Evolutionary conservation across 2,329 filamentous ascomycete species (phyloP).

Genomic region (Periconia macrospinosa): DNA sequence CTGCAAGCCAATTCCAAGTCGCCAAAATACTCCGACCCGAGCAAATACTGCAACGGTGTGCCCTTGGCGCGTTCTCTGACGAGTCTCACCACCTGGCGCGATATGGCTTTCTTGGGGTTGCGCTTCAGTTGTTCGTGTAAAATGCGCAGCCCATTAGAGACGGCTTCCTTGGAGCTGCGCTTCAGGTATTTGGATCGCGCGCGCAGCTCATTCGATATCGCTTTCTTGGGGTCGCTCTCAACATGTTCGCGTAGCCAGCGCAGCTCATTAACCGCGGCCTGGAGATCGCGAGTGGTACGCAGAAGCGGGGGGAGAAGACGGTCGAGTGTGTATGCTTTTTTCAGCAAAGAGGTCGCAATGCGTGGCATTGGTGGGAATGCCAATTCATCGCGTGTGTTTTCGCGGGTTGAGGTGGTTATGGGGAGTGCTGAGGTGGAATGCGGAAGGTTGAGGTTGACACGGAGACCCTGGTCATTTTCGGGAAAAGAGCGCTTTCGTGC

Average conservation of each 20-base stretch:
- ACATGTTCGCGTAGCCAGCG: constrained; percentile 70
- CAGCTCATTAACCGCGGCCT: constrained; percentile 68
- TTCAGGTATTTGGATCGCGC: constrained; percentile 18
- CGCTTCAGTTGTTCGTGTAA: no score
- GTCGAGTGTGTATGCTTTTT: constrained; percentile 57
- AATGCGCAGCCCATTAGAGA: constrained; percentile 6
- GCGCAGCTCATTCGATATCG: background rate
- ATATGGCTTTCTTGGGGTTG: no score
- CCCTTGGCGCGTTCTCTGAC: constrained; percentile 55
- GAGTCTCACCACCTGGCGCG: constrained; percentile 5
- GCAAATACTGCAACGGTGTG: constrained; percentile 83
- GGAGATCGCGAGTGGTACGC: constrained; percentile 63
- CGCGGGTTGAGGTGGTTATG: background rate
- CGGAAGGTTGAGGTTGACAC: background rate
- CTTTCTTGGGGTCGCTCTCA: constrained; percentile 18
- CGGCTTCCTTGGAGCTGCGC: constrained; percentile 14
- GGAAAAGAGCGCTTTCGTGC: no score
- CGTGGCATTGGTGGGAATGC: constrained; percentile 54
- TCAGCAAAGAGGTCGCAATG: constrained; percentile 60
- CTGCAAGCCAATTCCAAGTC: constrained; percentile 75
- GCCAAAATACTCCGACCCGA: constrained; percentile 88
- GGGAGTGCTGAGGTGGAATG: background rate
- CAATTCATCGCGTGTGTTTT: background rate
- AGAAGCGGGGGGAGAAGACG: constrained; percentile 64
- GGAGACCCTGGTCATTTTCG: background rate